Evolutionary conservation across 176 grass and related monocot genomes (phyloP).

Genomic region (Carex kokanica): DNA sequence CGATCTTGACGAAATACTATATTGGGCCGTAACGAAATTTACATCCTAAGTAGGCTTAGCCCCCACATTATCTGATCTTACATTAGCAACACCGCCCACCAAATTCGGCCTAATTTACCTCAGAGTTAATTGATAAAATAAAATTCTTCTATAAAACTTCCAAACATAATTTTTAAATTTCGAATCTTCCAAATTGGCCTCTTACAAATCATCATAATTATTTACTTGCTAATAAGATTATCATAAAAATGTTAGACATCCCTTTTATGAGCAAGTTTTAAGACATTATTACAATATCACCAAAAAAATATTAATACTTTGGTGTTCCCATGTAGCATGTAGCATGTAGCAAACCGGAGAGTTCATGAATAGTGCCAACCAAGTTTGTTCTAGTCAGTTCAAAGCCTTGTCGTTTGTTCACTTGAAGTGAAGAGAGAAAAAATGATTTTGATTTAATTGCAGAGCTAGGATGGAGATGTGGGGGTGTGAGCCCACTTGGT

Average conservation of each 20-base stretch:
- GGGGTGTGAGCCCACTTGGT: conserved; percentile 11
- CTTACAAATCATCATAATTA: background rate
- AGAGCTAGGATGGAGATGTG: background rate
- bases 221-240: background rate
- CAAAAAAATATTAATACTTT: background rate
- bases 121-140: background rate
- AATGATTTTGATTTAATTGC: background rate
- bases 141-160: background rate
- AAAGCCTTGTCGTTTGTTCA: background rate
- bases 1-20: background rate
- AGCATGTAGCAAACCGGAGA: background rate
- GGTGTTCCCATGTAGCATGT: background rate
- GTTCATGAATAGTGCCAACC: background rate
- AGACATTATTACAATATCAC: background rate
- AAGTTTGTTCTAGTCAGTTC: background rate
- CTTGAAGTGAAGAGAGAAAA: conserved; percentile 1
- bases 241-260: background rate
- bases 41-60: too few relatives aligned
- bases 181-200: background rate
- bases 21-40: background rate
- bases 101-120: background rate
- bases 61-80: background rate
- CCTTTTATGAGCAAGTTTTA: background rate
- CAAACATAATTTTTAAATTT: background rate
- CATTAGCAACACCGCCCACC: background rate